These are phyloP conservation scores for Trifolium subterraneum DNA, from an alignment of 306 rosid species.

Conservation along the genomic window DNA sequence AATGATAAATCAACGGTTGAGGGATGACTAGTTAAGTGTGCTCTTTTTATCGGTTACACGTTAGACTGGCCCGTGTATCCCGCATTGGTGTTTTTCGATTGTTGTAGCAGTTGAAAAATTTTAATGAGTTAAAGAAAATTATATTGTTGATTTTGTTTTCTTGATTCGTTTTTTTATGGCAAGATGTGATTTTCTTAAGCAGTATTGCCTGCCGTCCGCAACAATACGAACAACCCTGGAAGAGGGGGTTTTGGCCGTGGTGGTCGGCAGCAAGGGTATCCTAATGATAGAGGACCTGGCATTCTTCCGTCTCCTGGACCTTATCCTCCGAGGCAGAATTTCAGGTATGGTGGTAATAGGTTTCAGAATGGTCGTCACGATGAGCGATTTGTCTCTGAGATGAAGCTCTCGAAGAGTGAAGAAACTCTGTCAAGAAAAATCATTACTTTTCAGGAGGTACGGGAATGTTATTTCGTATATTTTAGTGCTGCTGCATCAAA, in stretches of 20 bases:
- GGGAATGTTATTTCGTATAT: conserved; percentile 31
- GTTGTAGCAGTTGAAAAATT: conserved; percentile 23
- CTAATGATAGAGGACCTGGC: conserved; percentile 91
- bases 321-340: conserved; percentile 79
- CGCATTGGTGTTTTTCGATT: not conserved
- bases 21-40: not conserved
- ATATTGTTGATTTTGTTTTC: conserved; percentile 44
- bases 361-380: conserved; percentile 71
- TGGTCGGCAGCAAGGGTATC: conserved; percentile 55
- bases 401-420: conserved; percentile 89
- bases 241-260: conserved; percentile 64
- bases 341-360: conserved; percentile 73
- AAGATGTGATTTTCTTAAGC: conserved; percentile 51
- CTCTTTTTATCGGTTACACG: not conserved
- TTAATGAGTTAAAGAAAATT: conserved; percentile 29
- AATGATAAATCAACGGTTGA: not conserved
- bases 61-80: not conserved
- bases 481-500: not conserved
- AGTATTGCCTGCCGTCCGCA: conserved; percentile 60
- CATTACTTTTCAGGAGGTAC: conserved; percentile 67
- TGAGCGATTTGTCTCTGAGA: conserved; percentile 83
- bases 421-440: conserved; percentile 59
- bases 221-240: conserved; percentile 44
- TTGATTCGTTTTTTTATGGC: conserved; percentile 43
- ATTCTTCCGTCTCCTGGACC: conserved; percentile 95